Evolutionary conservation across 139 green algal genomes (phyloP), one percentile per base, ranked within the genome.

Genomic region (Coccomyxa sp.): DNA sequence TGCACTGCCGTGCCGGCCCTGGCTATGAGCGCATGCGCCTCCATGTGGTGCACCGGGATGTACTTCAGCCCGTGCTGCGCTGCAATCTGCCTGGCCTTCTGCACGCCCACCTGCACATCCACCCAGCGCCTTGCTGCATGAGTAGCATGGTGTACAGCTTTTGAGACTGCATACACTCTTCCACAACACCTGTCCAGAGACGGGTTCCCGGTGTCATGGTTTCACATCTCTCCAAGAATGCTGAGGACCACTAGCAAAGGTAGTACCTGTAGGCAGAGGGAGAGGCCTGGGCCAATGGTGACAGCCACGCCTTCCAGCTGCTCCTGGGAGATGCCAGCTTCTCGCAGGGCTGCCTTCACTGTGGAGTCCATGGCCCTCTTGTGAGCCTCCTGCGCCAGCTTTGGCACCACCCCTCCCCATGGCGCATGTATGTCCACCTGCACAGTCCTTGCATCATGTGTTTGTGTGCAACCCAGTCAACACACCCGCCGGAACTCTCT

Each of bases 1-100:
- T 84, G 58, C 37, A 94, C 79, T 31, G 36, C 6, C 0, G 58
- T 35, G 8, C 8, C 64, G 81, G 93, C 55, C 8, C 94, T 80
- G 0, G 93, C 93, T 34, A 99, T 90, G n/a, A 99, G 85, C 0
- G 94, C 91, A 79, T 99, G 96, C 6, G 96, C 96, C 87, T 99
- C 96, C 95, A 99, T 98, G 85, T 99, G 96, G 78, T 99, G 96
- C 18, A 99, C 89, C 8, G 85, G 82, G 9, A 99, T 83, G 0
- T 99, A 78, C 0, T 92, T 92, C 24, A 98, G 73, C 6, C 74
- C 39, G 81, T 94, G 81, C 33, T 75, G 14, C 0, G 82, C 74
- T 0, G 93, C 88, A 18, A 99, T 70, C 24, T 85, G 54, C n/a
- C 88, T 82, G 24, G 96, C 96, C 84, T 98, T 97, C n/a, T 76